phyloP scores from a whole-genome alignment of 2,329 filamentous ascomycete genomes.

The Lojkania enalia region DNA sequence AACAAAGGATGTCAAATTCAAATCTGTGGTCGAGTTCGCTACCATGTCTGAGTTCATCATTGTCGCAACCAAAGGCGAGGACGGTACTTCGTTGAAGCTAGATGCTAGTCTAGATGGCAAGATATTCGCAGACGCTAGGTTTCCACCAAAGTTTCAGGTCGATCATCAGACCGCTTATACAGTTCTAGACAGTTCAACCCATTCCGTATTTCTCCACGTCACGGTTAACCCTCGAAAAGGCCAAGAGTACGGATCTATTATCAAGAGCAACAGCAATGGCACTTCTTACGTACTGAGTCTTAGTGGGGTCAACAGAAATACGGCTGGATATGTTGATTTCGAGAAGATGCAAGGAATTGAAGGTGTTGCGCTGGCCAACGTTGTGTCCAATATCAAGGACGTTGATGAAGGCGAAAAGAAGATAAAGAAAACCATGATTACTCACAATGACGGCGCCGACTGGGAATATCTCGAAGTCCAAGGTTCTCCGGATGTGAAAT shows the following conservation, averaged over 20 bases:
- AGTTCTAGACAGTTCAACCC: slow-evolving; percentile 90
- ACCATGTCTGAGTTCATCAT: slow-evolving; percentile 98
- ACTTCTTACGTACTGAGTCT: slow-evolving; percentile 91
- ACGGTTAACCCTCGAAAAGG: slow-evolving; percentile 69
- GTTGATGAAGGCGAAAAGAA: slow-evolving; percentile 68
- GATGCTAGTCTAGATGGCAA: slow-evolving; percentile 84
- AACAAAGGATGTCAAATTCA: slow-evolving; percentile 63
- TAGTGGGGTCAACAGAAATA: slow-evolving; percentile 78
- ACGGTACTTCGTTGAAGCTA: slow-evolving; percentile 70
- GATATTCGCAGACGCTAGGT: slow-evolving; percentile 79
- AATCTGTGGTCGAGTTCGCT: slow-evolving; percentile 80
- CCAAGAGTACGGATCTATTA: slow-evolving; percentile 77
- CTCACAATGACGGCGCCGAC: slow-evolving; percentile 91
- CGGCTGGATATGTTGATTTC: slow-evolving; percentile 82
- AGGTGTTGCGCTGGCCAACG: slow-evolving; percentile 84
- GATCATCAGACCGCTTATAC: slow-evolving; percentile 83
- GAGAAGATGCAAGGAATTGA: slow-evolving; percentile 94
- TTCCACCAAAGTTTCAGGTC: slow-evolving; percentile 82
- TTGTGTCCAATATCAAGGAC: slow-evolving; percentile 74
- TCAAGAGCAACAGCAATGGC: slow-evolving; percentile 98
- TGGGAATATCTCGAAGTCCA: slow-evolving; percentile 74
- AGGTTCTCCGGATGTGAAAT: slow-evolving; percentile 72
- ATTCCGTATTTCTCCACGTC: slow-evolving; percentile 92
- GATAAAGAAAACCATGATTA: slow-evolving; percentile 86
- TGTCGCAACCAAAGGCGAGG: slow-evolving; percentile 71